Conservation (phyloP, 2,329 filamentous ascomycete species). For the Dactylonectria macrodidyma region DNA sequence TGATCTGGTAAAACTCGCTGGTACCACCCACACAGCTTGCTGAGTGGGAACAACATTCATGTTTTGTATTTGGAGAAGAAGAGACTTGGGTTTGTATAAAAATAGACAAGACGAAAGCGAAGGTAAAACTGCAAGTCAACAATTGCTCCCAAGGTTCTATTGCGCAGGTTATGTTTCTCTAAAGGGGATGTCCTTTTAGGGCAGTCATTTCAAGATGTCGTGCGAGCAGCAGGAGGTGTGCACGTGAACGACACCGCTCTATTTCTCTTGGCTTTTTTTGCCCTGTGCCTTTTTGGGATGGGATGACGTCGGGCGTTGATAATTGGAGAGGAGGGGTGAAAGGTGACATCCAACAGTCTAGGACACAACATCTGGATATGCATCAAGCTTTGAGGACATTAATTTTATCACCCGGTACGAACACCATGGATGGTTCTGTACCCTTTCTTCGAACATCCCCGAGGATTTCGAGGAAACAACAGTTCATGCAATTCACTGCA, state of each 20-base stretch:
- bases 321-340: slow-evolving; percentile 23
- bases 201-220: too few species aligned
- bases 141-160: too few species aligned
- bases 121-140: too few species aligned
- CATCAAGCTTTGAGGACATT: not conserved
- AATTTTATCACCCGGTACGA: not conserved
- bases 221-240: slow-evolving; percentile 3
- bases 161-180: too few species aligned
- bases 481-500: slow-evolving; percentile 13
- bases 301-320: slow-evolving; percentile 27
- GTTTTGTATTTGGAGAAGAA: too few species aligned
- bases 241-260: slow-evolving; percentile 8
- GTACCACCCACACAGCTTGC: too few species aligned
- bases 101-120: too few species aligned
- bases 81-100: too few species aligned
- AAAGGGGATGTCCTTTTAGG: too few species aligned
- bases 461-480: slow-evolving; percentile 4
- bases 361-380: slow-evolving; percentile 21
- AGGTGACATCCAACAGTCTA: slow-evolving; percentile 7
- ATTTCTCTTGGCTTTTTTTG: slow-evolving; percentile 16
- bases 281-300: not conserved
- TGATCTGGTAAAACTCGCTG: too few species aligned
- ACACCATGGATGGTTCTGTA: not conserved
- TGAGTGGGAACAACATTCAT: too few species aligned
- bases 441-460: not conserved